A percentile compares a stretch with the other conserved stretches of the same genome.
These are phyloP conservation scores for Nemania sp. DNA, from an alignment of 2,329 filamentous ascomycete genomes.

Conservation along the genomic window DNA sequence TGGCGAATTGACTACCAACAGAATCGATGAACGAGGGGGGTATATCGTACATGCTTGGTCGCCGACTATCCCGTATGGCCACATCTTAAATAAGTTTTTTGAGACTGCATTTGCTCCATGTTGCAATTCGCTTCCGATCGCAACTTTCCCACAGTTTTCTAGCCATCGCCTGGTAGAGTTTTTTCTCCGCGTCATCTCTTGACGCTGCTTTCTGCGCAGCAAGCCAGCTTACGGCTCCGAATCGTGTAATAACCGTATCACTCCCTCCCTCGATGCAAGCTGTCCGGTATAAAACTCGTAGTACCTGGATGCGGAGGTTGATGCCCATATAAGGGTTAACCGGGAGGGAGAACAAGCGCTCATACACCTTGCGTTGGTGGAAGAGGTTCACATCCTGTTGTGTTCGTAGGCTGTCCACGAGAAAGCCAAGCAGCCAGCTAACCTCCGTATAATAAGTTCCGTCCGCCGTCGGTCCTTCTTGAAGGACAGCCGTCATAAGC, in stretches of 20 bases:
- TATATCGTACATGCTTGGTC: too few relatives aligned
- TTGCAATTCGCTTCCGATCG: conserved; percentile 37
- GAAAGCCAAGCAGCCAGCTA: conserved; percentile 39
- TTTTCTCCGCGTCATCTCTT: conserved; percentile 28
- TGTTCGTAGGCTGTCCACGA: conserved; percentile 37
- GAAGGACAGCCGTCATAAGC: conserved; percentile 65
- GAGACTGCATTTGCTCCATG: conserved; percentile 38
- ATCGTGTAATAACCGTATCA: conserved; percentile 40
- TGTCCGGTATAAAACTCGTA: conserved; percentile 37
- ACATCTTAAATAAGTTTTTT: conserved; percentile 26
- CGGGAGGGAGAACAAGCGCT: conserved; percentile 49
- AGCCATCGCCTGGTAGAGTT: conserved; percentile 35
- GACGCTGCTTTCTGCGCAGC: conserved; percentile 32
- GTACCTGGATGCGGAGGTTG: conserved; percentile 34
- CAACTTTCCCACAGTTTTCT: conserved; percentile 37
- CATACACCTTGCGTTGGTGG: conserved; percentile 50
- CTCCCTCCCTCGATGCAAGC: conserved; percentile 38
- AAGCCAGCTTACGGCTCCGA: conserved; percentile 39
- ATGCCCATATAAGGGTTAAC: conserved; percentile 37
- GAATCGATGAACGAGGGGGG: too few relatives aligned
- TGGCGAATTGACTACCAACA: not conserved
- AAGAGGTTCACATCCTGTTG: conserved; percentile 37
- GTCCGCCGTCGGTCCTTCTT: conserved; percentile 49
- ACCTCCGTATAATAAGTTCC: conserved; percentile 40
- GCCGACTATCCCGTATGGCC: too few relatives aligned